Base-by-base conservation (phyloP, 1,139 yeast genomes). In the Sugiyamaella japonica region DNA sequence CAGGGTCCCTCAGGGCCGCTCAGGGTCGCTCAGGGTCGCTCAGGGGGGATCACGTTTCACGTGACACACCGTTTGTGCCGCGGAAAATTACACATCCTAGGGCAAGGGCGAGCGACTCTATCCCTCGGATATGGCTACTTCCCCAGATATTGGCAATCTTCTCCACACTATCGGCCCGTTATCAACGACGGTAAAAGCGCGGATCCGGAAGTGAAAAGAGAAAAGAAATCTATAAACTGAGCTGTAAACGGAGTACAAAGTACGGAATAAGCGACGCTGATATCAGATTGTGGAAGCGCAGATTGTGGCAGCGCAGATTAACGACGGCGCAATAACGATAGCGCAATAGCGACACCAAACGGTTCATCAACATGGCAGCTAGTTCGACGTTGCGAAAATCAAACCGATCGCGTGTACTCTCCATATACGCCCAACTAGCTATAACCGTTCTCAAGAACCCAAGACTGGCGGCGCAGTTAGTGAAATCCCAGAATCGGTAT, bases 401-500 rank as follows among this genome's bases (percentile, higher is more conserved):
- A 23, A 40, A 46, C 38, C 40, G 54, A 31, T 36, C 45, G 32
- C 25, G 45, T 12, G 23, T 40, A 29, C 37, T 44, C 29, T 17
- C 32, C 12, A 23, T 44, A 34, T 53, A 48, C 25, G 46, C 37
- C 20, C 40, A 48, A 38, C 17, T 53, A 34, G 40, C 51, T 15
- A 12, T 40, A 29, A 36, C 32, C 23, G 16, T 53, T 40, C 48
- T 39, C 20, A 46, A 37, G 41, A 50, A 49, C 31, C 53, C 56
- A 0, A 32, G 43, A 7, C n/a, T 53, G 4, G 53, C 48, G 7
- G 25, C 34, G 3, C 34, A 42, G 29, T 41, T 49, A 12, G 13
- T 53, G 3, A 28, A 38, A 15, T 39, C 53, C 9, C 48, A 45
- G 36, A 45, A 45, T 29, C 25, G 44, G 2, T 39, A 39, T n/a